Conservation (phyloP, 140 eudicot genomes). For the Senecio squalidus region DNA sequence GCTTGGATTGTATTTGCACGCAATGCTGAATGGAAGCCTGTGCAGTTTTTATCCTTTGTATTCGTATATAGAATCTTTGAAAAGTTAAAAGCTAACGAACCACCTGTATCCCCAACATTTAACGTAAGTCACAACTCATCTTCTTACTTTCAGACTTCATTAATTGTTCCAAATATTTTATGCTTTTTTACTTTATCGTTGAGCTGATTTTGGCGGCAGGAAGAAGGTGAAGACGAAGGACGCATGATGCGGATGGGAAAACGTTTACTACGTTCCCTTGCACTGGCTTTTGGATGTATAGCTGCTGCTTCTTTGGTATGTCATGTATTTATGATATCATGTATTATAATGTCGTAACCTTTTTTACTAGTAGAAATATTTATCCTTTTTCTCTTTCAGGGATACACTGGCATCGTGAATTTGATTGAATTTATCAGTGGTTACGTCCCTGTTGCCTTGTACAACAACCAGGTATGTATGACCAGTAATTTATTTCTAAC, state of each 20-base stretch:
- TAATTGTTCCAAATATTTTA: neutral
- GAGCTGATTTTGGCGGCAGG: conserved; percentile 45
- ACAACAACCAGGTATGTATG: conserved; percentile 82
- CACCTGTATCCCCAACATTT: conserved; percentile 58
- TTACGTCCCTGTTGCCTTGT: conserved; percentile 61
- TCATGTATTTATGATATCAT: neutral
- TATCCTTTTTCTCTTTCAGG: conserved; percentile 15
- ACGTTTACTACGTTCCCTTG: conserved; percentile 80
- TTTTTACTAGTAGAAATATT: neutral
- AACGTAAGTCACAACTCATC: conserved; percentile 39
- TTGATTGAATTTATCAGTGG: conserved; percentile 46
- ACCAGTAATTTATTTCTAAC: neutral
- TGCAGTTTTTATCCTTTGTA: conserved; percentile 67
- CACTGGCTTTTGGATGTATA: conserved; percentile 75
- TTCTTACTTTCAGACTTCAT: neutral
- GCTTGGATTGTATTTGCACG: conserved; percentile 75
- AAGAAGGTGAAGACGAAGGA: conserved; percentile 92
- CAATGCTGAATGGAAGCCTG: conserved; percentile 77
- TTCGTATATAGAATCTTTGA: conserved; percentile 84
- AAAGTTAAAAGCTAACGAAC: conserved; percentile 66
- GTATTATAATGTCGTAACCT: neutral
- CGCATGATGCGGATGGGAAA: conserved; percentile 83
- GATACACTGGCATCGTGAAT: conserved; percentile 66
- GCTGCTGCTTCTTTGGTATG: conserved; percentile 79
- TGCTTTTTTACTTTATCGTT: neutral